These are phyloP conservation scores for Anisodus acutangulus DNA, from an alignment of 257 asterid genomes.

Conservation along the genomic window DNA sequence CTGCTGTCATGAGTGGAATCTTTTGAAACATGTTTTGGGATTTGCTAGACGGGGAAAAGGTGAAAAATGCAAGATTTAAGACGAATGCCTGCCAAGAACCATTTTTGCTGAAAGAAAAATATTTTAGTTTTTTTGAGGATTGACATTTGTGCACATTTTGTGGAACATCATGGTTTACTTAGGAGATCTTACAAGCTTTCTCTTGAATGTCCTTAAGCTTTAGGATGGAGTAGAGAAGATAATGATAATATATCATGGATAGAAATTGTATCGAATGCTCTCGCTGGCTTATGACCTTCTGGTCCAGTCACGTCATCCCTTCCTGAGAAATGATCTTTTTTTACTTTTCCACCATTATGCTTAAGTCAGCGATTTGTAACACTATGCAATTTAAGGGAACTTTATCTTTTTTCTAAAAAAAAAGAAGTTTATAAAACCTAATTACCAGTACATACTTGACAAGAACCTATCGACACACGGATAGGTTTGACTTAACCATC, in stretches of 20 bases:
- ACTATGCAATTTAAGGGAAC: not conserved
- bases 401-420: not conserved
- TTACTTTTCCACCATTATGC: not conserved
- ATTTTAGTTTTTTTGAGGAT: not conserved
- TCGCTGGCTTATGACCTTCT: slow-evolving; percentile 1
- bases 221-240: not conserved
- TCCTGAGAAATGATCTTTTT: not conserved
- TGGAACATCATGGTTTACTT: not conserved
- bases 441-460: not conserved
- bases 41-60: not conserved
- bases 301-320: not conserved
- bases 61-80: not conserved
- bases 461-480: not conserved
- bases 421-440: not conserved
- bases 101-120: not conserved
- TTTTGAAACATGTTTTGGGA: not conserved
- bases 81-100: not conserved
- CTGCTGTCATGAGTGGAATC: not conserved
- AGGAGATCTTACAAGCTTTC: slow-evolving; percentile 10
- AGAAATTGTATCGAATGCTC: not conserved
- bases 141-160: not conserved
- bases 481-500: not conserved
- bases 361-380: not conserved
- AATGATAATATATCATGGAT: not conserved
- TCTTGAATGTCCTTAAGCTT: slow-evolving; percentile 9